A percentile compares a stretch with the other conserved stretches of the same genome.
phyloP scores from a whole-genome alignment of 2,329 filamentous ascomycete genomes.

The Aureobasidium sp. region DNA sequence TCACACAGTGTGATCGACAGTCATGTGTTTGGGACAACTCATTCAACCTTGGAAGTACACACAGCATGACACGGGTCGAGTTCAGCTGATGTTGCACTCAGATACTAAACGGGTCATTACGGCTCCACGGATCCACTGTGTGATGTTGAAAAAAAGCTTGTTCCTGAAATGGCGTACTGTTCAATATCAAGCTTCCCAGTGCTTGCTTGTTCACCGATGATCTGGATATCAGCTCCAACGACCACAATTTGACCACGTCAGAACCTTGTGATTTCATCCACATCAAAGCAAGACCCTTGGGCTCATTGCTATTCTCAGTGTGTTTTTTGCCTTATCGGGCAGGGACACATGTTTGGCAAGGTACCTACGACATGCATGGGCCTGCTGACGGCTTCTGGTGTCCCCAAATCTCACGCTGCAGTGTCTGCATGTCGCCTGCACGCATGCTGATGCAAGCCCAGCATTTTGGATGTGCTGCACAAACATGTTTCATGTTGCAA shows the following conservation, averaged over 20 bases:
- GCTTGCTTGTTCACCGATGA: not conserved
- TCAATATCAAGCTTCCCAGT: not conserved
- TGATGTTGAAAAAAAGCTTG: constrained; percentile 6
- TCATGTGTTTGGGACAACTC: not conserved
- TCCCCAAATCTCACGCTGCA: not conserved
- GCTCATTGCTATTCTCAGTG: not conserved
- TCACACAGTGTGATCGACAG: constrained; percentile 8
- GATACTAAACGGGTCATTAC: constrained; percentile 5
- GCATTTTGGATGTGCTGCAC: not conserved
- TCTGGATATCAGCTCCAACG: not conserved
- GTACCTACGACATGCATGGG: not conserved
- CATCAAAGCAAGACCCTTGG: not conserved
- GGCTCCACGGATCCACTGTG: constrained; percentile 2
- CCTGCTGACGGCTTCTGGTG: constrained; percentile 3
- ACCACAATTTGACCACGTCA: not conserved
- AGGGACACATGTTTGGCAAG: not conserved
- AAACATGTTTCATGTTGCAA: not conserved
- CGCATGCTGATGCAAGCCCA: constrained; percentile 1
- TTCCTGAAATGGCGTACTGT: constrained; percentile 4
- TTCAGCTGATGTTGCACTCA: constrained; percentile 9
- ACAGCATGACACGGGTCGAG: not conserved
- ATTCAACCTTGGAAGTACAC: not conserved
- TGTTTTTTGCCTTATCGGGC: not conserved
- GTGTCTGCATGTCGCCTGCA: constrained; percentile 5
- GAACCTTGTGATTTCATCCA: not conserved